Conservation (phyloP, 257 asterid genomes). For the Plantago major region DNA sequence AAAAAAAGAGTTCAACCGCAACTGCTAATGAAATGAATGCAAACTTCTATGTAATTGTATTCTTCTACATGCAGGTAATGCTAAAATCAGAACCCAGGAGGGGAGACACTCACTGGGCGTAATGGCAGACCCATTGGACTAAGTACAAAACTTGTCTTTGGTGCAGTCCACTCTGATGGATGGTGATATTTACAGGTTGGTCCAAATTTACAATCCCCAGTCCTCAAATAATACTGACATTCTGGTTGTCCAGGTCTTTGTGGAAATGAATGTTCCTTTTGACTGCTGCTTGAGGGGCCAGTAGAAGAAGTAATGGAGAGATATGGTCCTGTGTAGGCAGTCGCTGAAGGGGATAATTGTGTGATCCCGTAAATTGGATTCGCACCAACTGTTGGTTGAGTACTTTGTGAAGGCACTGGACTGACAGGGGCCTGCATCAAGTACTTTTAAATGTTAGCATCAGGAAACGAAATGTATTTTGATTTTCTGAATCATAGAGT, state of each 20-base stretch:
- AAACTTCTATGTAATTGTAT: background rate
- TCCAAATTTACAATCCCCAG: conserved; percentile 88
- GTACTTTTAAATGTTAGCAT: conserved; percentile 21
- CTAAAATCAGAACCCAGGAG: conserved; percentile 1
- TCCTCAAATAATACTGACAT: conserved; percentile 75
- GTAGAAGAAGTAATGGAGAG: conserved; percentile 51
- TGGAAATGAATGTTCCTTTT: conserved; percentile 60
- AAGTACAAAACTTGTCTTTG: conserved; percentile 49
- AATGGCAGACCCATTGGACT: conserved; percentile 86
- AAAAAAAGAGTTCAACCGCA: too few relatives aligned
- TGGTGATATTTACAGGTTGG: conserved; percentile 87
- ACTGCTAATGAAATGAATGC: background rate
- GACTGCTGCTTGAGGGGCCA: conserved; percentile 61
- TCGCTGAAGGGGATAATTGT: conserved; percentile 72
- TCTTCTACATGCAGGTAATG: conserved; percentile 1
- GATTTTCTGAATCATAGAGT: conserved; percentile 3
- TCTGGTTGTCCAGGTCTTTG: conserved; percentile 89
- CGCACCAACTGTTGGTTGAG: conserved; percentile 58
- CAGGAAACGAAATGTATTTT: background rate
- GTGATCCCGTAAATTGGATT: conserved; percentile 57
- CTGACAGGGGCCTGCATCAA: conserved; percentile 50
- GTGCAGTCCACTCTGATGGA: conserved; percentile 64
- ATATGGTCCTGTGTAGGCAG: conserved; percentile 75
- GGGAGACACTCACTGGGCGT: conserved; percentile 65
- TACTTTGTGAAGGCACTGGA: conserved; percentile 52